Conservation (phyloP, 495 filamentous ascomycete species). For the Astrothelium subdiscretum region DNA sequence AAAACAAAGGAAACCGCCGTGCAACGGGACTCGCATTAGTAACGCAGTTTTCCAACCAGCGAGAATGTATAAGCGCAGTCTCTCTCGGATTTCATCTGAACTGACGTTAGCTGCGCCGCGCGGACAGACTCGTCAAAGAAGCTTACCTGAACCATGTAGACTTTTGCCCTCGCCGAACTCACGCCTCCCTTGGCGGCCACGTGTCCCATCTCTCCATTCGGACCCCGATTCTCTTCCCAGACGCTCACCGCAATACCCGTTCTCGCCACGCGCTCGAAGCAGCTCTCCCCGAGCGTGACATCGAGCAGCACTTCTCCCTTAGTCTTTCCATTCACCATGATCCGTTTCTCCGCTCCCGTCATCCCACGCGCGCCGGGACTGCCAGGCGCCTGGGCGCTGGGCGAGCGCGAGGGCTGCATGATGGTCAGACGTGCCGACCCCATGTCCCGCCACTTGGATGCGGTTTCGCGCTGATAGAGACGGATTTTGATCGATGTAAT, state of each 20-base stretch:
- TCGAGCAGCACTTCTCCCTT: slow-evolving; percentile 62
- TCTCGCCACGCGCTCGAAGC: slow-evolving; percentile 71
- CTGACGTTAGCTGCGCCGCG: not conserved
- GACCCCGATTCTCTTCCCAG: slow-evolving; percentile 58
- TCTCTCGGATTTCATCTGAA: slow-evolving; percentile 21
- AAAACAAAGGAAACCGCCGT: not conserved
- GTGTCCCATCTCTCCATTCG: slow-evolving; percentile 53
- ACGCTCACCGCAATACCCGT: slow-evolving; percentile 80
- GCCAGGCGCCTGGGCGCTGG: slow-evolving; percentile 28
- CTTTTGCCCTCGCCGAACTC: slow-evolving; percentile 50
- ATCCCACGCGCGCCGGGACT: slow-evolving; percentile 19
- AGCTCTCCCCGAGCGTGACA: slow-evolving; percentile 67
- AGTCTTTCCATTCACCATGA: slow-evolving; percentile 61
- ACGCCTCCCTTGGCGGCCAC: slow-evolving; percentile 62
- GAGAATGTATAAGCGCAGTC: slow-evolving; percentile 23
- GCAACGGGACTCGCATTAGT: slow-evolving; percentile 5
- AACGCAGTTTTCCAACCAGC: slow-evolving; percentile 20
- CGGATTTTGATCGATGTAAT: slow-evolving; percentile 70
- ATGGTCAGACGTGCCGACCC: slow-evolving; percentile 75
- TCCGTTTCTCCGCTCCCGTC: slow-evolving; percentile 56
- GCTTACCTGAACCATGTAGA: slow-evolving; percentile 68
- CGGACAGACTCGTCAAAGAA: not conserved
- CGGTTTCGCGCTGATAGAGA: slow-evolving; percentile 65
- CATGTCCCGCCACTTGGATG: slow-evolving; percentile 80
- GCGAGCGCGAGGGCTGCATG: slow-evolving; percentile 48